Percentiles rank a stretch among this genome's conserved stretches.
Conservation (phyloP, 495 filamentous ascomycete species). For the Neurospora sp. region DNA sequence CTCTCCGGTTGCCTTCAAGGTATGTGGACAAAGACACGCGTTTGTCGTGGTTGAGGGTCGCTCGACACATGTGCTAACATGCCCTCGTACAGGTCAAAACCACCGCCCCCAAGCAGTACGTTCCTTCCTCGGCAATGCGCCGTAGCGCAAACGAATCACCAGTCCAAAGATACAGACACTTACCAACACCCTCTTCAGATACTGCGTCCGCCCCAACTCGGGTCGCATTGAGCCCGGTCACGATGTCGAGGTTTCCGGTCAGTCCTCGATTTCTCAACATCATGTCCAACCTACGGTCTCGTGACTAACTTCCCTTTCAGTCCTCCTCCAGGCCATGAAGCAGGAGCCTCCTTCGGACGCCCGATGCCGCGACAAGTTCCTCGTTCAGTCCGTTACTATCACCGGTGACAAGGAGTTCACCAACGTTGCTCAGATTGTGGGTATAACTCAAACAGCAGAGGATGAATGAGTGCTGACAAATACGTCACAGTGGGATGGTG, state of each 20-base stretch:
- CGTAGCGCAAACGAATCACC: neutral
- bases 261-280: conserved; percentile 11
- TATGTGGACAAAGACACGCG: conserved; percentile 27
- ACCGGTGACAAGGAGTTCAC: conserved; percentile 72
- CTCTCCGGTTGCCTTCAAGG: conserved; percentile 91
- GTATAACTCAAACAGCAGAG: conserved; percentile 18
- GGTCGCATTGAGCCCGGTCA: conserved; percentile 84
- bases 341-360: conserved; percentile 77
- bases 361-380: conserved; percentile 94
- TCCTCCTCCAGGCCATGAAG: conserved; percentile 96
- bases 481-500: conserved; percentile 55
- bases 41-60: neutral
- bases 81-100: conserved; percentile 73
- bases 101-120: conserved; percentile 97
- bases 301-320: conserved; percentile 33
- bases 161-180: neutral
- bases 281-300: neutral
- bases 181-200: conserved; percentile 44
- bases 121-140: conserved; percentile 6
- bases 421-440: conserved; percentile 70
- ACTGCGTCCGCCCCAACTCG: conserved; percentile 96
- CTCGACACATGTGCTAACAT: neutral
- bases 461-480: conserved; percentile 15
- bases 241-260: conserved; percentile 88
- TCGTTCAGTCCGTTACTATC: conserved; percentile 88